These are phyloP conservation scores for Coemansia sp. DNA, from an alignment of 192 early-diverging fungal species.

Conservation along the genomic window DNA sequence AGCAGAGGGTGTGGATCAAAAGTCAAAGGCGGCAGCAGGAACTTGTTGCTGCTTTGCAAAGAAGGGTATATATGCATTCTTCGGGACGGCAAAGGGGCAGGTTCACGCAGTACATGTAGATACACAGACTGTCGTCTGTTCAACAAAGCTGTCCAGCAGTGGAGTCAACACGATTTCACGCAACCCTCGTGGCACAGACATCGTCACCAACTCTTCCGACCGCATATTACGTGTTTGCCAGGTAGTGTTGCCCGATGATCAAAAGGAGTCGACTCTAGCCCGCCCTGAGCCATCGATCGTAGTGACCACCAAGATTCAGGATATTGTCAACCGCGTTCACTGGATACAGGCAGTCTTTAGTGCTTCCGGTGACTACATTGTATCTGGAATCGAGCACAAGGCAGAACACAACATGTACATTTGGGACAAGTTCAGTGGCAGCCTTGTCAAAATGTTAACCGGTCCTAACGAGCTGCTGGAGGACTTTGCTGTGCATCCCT, in stretches of 20 bases:
- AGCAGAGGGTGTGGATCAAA: constrained; percentile 17
- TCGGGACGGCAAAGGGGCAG: constrained; percentile 33
- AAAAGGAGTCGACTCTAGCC: constrained; percentile 1
- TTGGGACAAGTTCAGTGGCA: constrained; percentile 82
- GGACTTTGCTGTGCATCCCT: constrained; percentile 82
- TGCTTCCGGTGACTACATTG: constrained; percentile 85
- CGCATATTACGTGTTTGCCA: constrained; percentile 73
- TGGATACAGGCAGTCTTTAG: constrained; percentile 91
- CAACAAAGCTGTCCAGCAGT: constrained; percentile 36
- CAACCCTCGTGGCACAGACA: constrained; percentile 55
- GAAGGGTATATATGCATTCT: constrained; percentile 49
- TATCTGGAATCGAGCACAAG: constrained; percentile 75
- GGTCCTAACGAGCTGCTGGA: constrained; percentile 82
- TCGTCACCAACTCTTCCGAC: constrained; percentile 79
- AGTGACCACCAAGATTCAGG: constrained; percentile 72
- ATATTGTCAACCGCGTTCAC: constrained; percentile 84
- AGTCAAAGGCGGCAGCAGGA: constrained; percentile 38
- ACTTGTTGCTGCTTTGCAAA: constrained; percentile 48
- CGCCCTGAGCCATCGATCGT: constrained; percentile 26
- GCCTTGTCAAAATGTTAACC: constrained; percentile 86
- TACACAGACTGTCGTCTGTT: constrained; percentile 21
- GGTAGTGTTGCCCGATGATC: constrained; percentile 25
- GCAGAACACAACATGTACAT: constrained; percentile 94
- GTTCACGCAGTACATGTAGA: constrained; percentile 40
- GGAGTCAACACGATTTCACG: constrained; percentile 32